phyloP scores from a whole-genome alignment of 768 basidiomycete species.

The Boletus pseudo-olivaceus region DNA sequence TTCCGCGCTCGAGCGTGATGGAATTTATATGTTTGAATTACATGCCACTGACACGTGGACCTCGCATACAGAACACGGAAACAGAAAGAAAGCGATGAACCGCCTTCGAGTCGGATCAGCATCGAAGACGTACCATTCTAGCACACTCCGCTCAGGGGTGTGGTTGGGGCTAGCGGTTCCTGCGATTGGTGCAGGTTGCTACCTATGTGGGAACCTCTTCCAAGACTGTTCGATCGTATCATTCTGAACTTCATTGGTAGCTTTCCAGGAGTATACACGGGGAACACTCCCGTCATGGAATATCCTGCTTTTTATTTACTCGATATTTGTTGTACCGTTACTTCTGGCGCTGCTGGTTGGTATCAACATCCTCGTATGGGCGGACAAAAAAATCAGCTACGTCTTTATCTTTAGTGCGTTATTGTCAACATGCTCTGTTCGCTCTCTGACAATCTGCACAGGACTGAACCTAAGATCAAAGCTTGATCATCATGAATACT shows the following conservation, averaged over 20 bases:
- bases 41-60: not conserved
- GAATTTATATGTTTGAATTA: not conserved
- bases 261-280: conserved; percentile 51
- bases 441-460: conserved; percentile 24
- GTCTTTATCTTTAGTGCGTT: conserved; percentile 82
- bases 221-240: not conserved
- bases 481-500: conserved; percentile 76
- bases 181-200: conserved; percentile 60
- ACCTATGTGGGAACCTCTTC: conserved; percentile 40
- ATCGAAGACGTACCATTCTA: conserved; percentile 62
- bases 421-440: not conserved
- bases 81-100: conserved; percentile 71
- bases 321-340: conserved; percentile 66
- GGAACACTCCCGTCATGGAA: conserved; percentile 63
- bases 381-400: conserved; percentile 78
- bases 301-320: conserved; percentile 76
- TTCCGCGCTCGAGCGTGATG: not conserved
- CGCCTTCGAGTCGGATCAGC: conserved; percentile 54
- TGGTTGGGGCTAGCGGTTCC: conserved; percentile 71
- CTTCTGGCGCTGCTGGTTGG: conserved; percentile 77
- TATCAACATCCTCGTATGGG: conserved; percentile 80
- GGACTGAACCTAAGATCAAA: conserved; percentile 69
- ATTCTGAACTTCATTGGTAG: conserved; percentile 33
- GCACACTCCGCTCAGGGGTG: conserved; percentile 71
- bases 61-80: conserved; percentile 49